phyloP scores from a whole-genome alignment of 495 filamentous ascomycete genomes.

The Ramalina intermedia region DNA sequence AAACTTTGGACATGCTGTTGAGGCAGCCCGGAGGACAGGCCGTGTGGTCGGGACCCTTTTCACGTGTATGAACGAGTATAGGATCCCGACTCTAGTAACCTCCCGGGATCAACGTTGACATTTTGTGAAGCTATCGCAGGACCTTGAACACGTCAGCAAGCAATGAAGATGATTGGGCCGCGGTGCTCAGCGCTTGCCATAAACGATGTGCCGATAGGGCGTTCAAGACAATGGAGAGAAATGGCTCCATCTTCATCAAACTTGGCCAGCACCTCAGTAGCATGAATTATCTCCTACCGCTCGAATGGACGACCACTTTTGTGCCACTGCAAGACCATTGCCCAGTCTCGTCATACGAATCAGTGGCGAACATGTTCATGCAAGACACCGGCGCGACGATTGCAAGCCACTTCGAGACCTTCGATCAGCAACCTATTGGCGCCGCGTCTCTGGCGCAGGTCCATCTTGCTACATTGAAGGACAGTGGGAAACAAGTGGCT shows the following conservation, averaged over 20 bases:
- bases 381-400: slow-evolving; percentile 70
- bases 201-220: slow-evolving; percentile 85
- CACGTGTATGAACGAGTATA: slow-evolving; percentile 81
- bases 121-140: slow-evolving; percentile 53
- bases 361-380: slow-evolving; percentile 72
- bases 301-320: slow-evolving; percentile 93
- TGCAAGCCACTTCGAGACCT: slow-evolving; percentile 69
- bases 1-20: slow-evolving; percentile 4
- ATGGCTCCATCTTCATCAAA: slow-evolving; percentile 97
- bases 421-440: slow-evolving; percentile 67
- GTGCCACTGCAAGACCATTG: slow-evolving; percentile 93
- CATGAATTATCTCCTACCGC: slow-evolving; percentile 88
- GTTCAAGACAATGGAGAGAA: slow-evolving; percentile 74
- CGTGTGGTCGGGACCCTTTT: slow-evolving; percentile 64
- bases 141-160: slow-evolving; percentile 54
- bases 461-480: slow-evolving; percentile 73
- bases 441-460: slow-evolving; percentile 93
- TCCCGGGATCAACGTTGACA: not conserved
- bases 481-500: slow-evolving; percentile 78
- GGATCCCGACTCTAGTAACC: not conserved
- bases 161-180: slow-evolving; percentile 44
- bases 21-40: slow-evolving; percentile 59
- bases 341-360: slow-evolving; percentile 81
- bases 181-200: slow-evolving; percentile 69
- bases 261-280: slow-evolving; percentile 91